Evolutionary conservation across 2,329 filamentous ascomycete genomes (phyloP), one percentile per base, ranked within the genome.

Genomic region (Trichoderma afroharzianum): DNA sequence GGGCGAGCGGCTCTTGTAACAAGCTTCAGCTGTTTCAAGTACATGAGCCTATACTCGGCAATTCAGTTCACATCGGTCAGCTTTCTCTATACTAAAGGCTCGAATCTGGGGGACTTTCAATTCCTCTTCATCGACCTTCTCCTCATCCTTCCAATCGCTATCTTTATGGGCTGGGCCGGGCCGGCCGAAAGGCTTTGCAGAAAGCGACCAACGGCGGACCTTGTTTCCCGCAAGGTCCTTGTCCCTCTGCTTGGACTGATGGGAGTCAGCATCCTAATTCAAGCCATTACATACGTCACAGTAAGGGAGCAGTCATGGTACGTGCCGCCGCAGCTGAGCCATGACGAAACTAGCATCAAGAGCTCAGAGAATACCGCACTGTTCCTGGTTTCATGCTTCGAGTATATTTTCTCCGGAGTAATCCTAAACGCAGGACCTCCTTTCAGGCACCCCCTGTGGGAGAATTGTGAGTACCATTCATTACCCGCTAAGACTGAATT

Each of bases 21-120:
- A 14, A 97, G 94, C 81, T 99, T 99, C 84, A 97, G 93, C 83
- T 99, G 96, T 84, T 99, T 99, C 88, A 99, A 98, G 84, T 99
- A 97, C 83, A 99, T 99, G 97, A 97, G 93, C 77, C 83, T 99
- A 75, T 99, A 99, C 84, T 98, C 95, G 3, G 95, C 96, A n/a
- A 99, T 99, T 75, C 96, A 99, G 81, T 99, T 99, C 84, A 97
- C 94, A 8, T 94, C 93, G 1, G 97, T 99, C 78, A 97, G 93
- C 86, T 98, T 99, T 79, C 87, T 99, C 18, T 99, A 99, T 81
- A 93, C 94, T 7, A 94, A 91, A 8, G 97, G 93, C 12, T 97
- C 93, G 9, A 99, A 99, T 79, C 85, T 99, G 6, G 97, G 96
- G 63, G 96, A 99, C 80, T 98, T 99, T 79, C 96, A 98, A 82